Evolutionary conservation across 306 rosid species (phyloP).

Genomic region (Gastrolobium bilobum): DNA sequence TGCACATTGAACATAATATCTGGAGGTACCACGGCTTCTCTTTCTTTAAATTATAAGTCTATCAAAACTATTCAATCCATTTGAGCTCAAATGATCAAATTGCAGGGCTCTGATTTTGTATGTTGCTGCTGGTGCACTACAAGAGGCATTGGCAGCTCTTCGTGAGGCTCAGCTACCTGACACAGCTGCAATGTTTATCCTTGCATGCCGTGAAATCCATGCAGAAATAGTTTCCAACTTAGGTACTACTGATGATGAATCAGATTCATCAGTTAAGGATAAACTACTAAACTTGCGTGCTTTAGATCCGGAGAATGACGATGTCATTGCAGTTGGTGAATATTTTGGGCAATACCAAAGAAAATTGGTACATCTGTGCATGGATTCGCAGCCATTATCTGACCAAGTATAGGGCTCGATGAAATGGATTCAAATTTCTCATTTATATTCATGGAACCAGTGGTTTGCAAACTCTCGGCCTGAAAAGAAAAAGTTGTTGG

Average conservation of each 20-base stretch:
- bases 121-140: slow-evolving; percentile 96
- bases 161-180: slow-evolving; percentile 95
- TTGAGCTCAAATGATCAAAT: slow-evolving; percentile 51
- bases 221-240: slow-evolving; percentile 66
- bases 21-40: slow-evolving; percentile 79
- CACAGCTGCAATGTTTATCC: slow-evolving; percentile 92
- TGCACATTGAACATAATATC: slow-evolving; percentile 79
- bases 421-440: slow-evolving; percentile 15
- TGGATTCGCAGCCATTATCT: slow-evolving; percentile 82
- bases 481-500: slow-evolving; percentile 32
- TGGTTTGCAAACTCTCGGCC: slow-evolving; percentile 30
- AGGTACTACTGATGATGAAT: slow-evolving; percentile 61
- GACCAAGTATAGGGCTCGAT: slow-evolving; percentile 56
- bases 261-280: slow-evolving; percentile 59
- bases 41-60: slow-evolving; percentile 15
- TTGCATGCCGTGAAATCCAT: slow-evolving; percentile 93
- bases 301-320: slow-evolving; percentile 83
- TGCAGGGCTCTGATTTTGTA: slow-evolving; percentile 92
- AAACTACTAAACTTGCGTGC: slow-evolving; percentile 67
- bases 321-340: slow-evolving; percentile 81
- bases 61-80: slow-evolving; percentile 31
- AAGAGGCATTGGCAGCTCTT: slow-evolving; percentile 92
- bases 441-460: slow-evolving; percentile 32
- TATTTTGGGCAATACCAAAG: slow-evolving; percentile 88
- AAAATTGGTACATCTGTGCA: slow-evolving; percentile 93